Evolutionary conservation across 805 yeast species (phyloP), one percentile per base, ranked within the genome.

Genomic region (Myxozyma neglecta): DNA sequence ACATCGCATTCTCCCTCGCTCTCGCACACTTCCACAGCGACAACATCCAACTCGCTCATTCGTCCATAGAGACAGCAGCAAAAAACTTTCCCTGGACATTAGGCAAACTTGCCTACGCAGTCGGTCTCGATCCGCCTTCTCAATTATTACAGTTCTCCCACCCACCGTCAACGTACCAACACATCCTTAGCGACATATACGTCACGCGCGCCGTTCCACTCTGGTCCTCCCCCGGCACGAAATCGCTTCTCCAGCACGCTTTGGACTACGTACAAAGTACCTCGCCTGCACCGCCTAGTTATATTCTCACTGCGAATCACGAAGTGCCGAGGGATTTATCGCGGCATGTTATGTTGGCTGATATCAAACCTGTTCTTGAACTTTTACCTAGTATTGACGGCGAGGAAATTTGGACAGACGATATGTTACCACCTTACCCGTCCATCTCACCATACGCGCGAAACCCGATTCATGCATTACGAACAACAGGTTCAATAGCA

Each of bases 1-100:
- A 91, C 0, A 71, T 90, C 35, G 84, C 86, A 0, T 85, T 84
- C 69, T 86, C 93, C 0, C 72, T 80, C 4, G 88, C 85, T 0
- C 74, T 88, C 56, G 90, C 94, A n/a, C 76, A 82, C 60, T 75
- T 84, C 35, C 57, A 54, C 18, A 44, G 50, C 10, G 79, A 75
- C 3, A 74, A 80, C 39, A 56, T 47, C 1, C 76, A 72, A 0
- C 71, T 73, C 5, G 96, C 96, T 0, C 75, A 70, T 45, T 60
- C 63, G 0, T 80, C 81, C 14, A 74, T 90, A 59, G 64, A 69
- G 42, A 68, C 63, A 18, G 91, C 93, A 0, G 85, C 80, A 66
- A 66, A 74, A 10, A 74, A 75, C 13, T 86, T 86, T 71, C 88
- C 93, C 2, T 82, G 78, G 69, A 77, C 86, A 3, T 86, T 85